Percentiles rank a stretch among this genome's conserved stretches.
These are phyloP conservation scores for Macroventuria anomochaeta DNA, from an alignment of 2,329 filamentous ascomycete genomes.

Conservation along the genomic window DNA sequence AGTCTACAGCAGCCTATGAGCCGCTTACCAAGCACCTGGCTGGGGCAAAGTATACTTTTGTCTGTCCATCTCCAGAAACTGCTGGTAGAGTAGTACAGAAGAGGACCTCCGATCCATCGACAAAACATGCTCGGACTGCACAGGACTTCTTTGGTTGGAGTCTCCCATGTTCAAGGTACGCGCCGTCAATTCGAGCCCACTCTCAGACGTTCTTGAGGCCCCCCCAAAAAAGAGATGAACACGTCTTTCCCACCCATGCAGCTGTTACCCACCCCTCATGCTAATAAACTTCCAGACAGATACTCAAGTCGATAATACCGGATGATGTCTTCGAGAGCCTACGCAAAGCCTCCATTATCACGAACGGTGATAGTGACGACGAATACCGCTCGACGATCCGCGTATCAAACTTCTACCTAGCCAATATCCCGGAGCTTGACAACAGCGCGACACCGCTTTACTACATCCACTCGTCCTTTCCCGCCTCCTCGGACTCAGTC, in stretches of 20 bases:
- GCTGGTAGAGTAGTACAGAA: constrained; percentile 28
- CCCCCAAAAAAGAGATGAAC: too few species aligned
- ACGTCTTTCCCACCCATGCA: too few species aligned
- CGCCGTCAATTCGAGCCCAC: not conserved
- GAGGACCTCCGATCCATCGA: constrained; percentile 17
- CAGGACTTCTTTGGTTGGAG: constrained; percentile 36
- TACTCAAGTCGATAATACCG: constrained; percentile 22
- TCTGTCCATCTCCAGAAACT: constrained; percentile 33
- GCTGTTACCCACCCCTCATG: not conserved
- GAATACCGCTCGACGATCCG: constrained; percentile 27
- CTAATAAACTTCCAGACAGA: constrained; percentile 15
- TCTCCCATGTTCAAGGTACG: constrained; percentile 27
- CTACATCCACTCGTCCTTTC: constrained; percentile 35
- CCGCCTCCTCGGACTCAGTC: constrained; percentile 28
- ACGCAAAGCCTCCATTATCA: constrained; percentile 16
- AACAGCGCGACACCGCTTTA: constrained; percentile 15
- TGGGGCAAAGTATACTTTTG: constrained; percentile 21
- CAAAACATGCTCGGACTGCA: constrained; percentile 23
- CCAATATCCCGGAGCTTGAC: constrained; percentile 1
- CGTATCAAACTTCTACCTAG: constrained; percentile 33
- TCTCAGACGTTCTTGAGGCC: not conserved
- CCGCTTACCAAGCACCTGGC: constrained; percentile 24
- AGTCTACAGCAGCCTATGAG: constrained; percentile 17
- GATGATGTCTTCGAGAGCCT: constrained; percentile 22
- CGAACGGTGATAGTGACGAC: not conserved